These are phyloP conservation scores for Fomitopsis pinicola DNA, from an alignment of 1,284 basidiomycete species.

Conservation along the genomic window DNA sequence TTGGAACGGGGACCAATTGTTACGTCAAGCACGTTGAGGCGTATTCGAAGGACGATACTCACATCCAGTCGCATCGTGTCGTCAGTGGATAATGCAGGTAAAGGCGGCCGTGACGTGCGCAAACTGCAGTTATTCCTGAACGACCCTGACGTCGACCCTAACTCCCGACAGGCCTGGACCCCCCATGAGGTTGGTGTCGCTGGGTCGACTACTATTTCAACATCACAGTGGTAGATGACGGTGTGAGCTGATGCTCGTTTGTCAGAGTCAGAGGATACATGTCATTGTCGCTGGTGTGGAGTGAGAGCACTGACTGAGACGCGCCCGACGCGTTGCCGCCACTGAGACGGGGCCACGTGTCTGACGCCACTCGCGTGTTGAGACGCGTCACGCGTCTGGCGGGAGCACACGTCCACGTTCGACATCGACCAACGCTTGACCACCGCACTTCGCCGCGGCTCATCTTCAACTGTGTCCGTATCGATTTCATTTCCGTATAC, in stretches of 20 bases:
- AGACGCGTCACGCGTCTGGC: neutral
- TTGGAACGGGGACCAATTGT: neutral
- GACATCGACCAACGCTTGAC: neutral
- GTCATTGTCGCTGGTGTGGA: too few species aligned
- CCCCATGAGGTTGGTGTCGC: too few species aligned
- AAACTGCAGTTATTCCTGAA: too few species aligned
- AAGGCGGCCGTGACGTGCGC: too few species aligned
- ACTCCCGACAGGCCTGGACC: too few species aligned
- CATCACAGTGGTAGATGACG: too few species aligned
- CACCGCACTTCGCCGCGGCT: neutral
- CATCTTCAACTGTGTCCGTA: neutral
- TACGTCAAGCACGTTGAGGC: neutral
- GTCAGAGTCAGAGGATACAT: too few species aligned
- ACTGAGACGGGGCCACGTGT: neutral
- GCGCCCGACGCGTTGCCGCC: too few species aligned
- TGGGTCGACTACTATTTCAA: too few species aligned
- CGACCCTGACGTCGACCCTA: too few species aligned
- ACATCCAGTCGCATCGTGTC: neutral
- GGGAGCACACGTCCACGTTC: neutral
- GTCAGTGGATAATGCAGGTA: neutral
- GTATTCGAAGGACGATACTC: neutral
- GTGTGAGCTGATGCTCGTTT: too few species aligned
- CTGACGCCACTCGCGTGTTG: neutral
- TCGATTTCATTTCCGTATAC: slow-evolving; percentile 5
- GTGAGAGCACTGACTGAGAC: neutral